phyloP scores from a whole-genome alignment of 441 rosid species.

The Pelargonium fulgidum region DNA sequence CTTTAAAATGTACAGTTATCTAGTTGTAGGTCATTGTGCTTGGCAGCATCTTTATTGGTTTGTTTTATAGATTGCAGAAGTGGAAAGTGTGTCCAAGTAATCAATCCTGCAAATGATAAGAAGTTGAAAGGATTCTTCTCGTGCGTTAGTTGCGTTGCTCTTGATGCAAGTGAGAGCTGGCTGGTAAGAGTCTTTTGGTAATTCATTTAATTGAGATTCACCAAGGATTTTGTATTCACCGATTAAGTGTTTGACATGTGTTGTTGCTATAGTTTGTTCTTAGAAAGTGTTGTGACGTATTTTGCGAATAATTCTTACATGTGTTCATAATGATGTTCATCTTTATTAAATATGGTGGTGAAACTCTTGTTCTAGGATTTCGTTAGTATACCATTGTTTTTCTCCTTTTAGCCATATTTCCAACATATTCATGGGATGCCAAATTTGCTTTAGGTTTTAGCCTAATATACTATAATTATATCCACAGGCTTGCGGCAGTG shows the following conservation, averaged over 20 bases:
- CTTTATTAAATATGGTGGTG: conserved; percentile 1
- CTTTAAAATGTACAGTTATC: neutral
- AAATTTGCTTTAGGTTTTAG: neutral
- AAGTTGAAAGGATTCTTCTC: conserved; percentile 37
- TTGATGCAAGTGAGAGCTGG: conserved; percentile 97
- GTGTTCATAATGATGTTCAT: neutral
- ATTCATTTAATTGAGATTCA: neutral
- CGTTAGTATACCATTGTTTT: neutral
- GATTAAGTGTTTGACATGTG: neutral
- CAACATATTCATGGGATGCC: neutral
- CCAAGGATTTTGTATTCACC: neutral
- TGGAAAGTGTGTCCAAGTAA: conserved; percentile 62
- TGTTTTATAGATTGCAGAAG: conserved; percentile 71
- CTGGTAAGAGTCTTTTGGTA: conserved; percentile 54
- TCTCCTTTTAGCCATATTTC: neutral
- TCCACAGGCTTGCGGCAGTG: conserved; percentile 68
- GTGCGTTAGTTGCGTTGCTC: conserved; percentile 63
- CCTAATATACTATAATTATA: neutral
- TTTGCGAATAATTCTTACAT: neutral
- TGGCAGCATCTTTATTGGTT: conserved; percentile 20
- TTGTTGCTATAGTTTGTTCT: neutral
- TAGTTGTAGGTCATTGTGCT: conserved; percentile 19
- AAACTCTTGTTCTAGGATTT: too few relatives aligned
- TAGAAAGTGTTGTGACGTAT: neutral
- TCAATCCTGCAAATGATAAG: conserved; percentile 47